Evolutionary conservation across 2,329 filamentous ascomycete genomes (phyloP).

Genomic region (Phaeosphaeria sp.): DNA sequence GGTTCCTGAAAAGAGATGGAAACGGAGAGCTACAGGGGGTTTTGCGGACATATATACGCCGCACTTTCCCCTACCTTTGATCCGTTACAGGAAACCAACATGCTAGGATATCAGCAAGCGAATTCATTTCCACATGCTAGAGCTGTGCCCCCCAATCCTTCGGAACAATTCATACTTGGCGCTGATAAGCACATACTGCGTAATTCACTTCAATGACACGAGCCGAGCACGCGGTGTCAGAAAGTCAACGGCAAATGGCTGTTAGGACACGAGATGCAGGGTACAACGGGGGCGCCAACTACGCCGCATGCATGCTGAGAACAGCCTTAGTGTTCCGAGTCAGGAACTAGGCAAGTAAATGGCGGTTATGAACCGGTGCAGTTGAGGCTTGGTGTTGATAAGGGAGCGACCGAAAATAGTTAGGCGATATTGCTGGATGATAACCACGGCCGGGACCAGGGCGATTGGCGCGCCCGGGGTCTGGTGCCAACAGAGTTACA

Average conservation of each 20-base stretch:
- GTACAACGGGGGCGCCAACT: constrained; percentile 30
- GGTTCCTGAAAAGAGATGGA: constrained; percentile 1
- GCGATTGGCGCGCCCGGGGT: constrained; percentile 15
- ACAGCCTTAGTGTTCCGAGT: constrained; percentile 17
- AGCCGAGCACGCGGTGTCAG: constrained; percentile 15
- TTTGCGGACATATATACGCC: constrained; percentile 24
- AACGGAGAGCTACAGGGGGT: constrained; percentile 15
- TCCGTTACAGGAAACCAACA: constrained; percentile 14
- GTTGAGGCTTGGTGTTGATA: constrained; percentile 23
- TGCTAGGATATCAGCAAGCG: constrained; percentile 14
- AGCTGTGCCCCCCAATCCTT: constrained; percentile 25
- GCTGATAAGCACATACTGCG: constrained; percentile 35
- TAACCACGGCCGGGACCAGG: constrained; percentile 22
- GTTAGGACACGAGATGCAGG: constrained; percentile 14
- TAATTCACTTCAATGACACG: constrained; percentile 13
- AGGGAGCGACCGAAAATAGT: constrained; percentile 16
- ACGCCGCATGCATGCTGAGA: constrained; percentile 20
- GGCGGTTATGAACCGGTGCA: constrained; percentile 19
- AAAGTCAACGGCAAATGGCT: constrained; percentile 12
- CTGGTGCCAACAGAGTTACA: constrained; percentile 24
- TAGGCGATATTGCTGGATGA: constrained; percentile 18
- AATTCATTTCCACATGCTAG: constrained; percentile 19
- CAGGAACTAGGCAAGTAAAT: constrained; percentile 7
- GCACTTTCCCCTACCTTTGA: constrained; percentile 5
- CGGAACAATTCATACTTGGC: constrained; percentile 31